Percentiles rank a stretch among this genome's conserved stretches.
Evolutionary conservation across 2,329 filamentous ascomycete genomes (phyloP).

Genomic region (Zalaria obscura): DNA sequence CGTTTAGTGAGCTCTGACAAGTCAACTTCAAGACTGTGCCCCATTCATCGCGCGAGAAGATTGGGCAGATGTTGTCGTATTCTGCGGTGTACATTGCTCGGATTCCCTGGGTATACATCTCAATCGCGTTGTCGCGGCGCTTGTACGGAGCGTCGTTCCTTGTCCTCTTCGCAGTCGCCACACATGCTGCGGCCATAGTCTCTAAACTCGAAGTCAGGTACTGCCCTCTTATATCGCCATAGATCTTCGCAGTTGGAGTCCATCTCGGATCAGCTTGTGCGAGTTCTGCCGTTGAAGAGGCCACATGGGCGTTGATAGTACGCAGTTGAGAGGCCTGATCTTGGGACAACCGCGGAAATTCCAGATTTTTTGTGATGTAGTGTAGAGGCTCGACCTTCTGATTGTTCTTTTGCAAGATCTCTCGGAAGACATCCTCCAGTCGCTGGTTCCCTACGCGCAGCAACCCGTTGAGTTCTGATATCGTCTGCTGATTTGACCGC

Average conservation of each 20-base stretch:
- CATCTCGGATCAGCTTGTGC: constrained; percentile 28
- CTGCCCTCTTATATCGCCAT: constrained; percentile 71
- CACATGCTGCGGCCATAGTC: constrained; percentile 74
- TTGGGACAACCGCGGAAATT: constrained; percentile 64
- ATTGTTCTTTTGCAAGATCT: constrained; percentile 64
- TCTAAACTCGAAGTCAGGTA: constrained; percentile 73
- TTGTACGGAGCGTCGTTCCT: constrained; percentile 70
- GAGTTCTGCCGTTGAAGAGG: constrained; percentile 12
- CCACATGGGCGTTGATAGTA: constrained; percentile 51
- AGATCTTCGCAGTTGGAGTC: constrained; percentile 64
- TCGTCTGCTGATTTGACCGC: constrained; percentile 79
- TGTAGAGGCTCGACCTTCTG: constrained; percentile 76
- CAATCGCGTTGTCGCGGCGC: constrained; percentile 79
- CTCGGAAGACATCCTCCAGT: constrained; percentile 72
- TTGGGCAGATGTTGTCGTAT: constrained; percentile 75
- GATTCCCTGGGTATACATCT: constrained; percentile 74
- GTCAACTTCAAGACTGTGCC: constrained; percentile 64
- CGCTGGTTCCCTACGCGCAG: constrained; percentile 68
- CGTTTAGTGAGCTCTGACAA: constrained; percentile 61
- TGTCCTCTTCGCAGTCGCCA: constrained; percentile 71
- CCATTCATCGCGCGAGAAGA: constrained; percentile 81
- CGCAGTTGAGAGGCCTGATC: constrained; percentile 64
- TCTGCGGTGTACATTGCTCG: constrained; percentile 79
- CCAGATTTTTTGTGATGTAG: constrained; percentile 68
- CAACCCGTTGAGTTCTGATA: constrained; percentile 63